Base-by-base conservation (phyloP, 768 basidiomycete species). In the Mrakia frigida region DNA sequence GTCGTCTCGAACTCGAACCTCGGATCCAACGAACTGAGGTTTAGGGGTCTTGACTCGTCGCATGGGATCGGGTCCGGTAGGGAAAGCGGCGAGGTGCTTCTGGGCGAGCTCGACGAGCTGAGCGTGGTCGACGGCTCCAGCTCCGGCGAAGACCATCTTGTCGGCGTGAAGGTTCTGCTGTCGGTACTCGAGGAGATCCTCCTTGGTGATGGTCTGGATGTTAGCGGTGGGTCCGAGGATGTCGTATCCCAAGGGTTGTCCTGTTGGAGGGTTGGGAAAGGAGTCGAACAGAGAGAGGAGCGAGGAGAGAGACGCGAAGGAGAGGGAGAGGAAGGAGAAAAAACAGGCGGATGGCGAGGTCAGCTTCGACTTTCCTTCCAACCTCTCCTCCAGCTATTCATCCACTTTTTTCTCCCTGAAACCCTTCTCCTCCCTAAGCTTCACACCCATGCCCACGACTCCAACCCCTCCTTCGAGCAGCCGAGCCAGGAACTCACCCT, bases 101-200 rank as follows among this genome's bases (percentile, higher is more conserved):
- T 95, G 90, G 70, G 97, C 97, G 76, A 97, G 91, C 84, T 94
- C 91, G 84, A 97, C 94, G 77, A 98, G 91, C 80, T 92, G 90
- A 23, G 86, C 85, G 85, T 98, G 97, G 80, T 94, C 90, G 79
- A 98, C 91, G 79, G 94, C 96, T 76, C 97, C 97, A 70, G 96
- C 89, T 75, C 96, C 97, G 80, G 97, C 96, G 78, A 99, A 91
- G 78, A 97, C 94, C 94, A 99, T 98, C 78, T 96, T 93, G 86
- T 99, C 96, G 61, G 95, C 90, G 72, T 93, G 96, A 86, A 98
- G 98, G 87, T 99, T 98, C 80, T 91, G 95, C 84, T 93, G 89
- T 86, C 98, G 98, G 86, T 98, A 99, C 33, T 86, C 87, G 31
- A 87, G 84, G 60, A 99, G 90, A 84, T 98, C 95, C 79, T 92